Evolutionary conservation across 495 filamentous ascomycete species (phyloP), one percentile per base, ranked within the genome.

Genomic region (Cercophora newfieldiana): DNA sequence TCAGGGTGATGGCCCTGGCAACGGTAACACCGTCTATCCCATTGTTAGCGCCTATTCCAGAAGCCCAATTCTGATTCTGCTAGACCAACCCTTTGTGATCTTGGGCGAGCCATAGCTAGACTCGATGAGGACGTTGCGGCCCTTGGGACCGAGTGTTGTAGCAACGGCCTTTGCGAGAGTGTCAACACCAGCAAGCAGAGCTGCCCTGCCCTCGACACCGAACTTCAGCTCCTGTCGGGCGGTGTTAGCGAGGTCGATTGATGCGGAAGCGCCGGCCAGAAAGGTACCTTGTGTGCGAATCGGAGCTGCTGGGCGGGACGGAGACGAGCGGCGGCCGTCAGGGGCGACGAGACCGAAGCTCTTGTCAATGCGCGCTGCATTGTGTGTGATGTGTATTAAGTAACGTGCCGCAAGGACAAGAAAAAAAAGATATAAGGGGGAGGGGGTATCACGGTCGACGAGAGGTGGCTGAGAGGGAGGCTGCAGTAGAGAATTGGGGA

Each of bases 51-150:
- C 44, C 16, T 10, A 1, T 29, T 14, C 7, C 30, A 22, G n/a
- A 22, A 19, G 8, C 14, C 5, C 24, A 19, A 59, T 18, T 50
- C 4, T 25, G 77, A 29, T 21, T 47, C 33, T 25, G n/a, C n/a
- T n/a, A n/a, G 28, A 61, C 85, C 65, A 85, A 96, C 94, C 95
- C 85, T 99, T 99, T 74, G 95, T 99, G 80, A 99, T 99, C 86
- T 98, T 99, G 68, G 95, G 95, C 55, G 95, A 96, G 74, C 96
- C 96, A 77, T 96, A 99, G 81, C 90, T 89, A 55, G 94, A 97
- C 83, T 99, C 95, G 66, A 99, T 99, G 71, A 99, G 76, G 67
- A 99, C 95, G 84, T 97, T 98, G 71, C 95, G 89, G 77, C 95
- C 95, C 87, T 99, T 99, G 70, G 95, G 95, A 61, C 95, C 95